Percentiles rank a stretch among this genome's conserved stretches.
These are phyloP conservation scores for Barbarea vulgaris DNA, from an alignment of 345 rosid genomes.

Conservation along the genomic window DNA sequence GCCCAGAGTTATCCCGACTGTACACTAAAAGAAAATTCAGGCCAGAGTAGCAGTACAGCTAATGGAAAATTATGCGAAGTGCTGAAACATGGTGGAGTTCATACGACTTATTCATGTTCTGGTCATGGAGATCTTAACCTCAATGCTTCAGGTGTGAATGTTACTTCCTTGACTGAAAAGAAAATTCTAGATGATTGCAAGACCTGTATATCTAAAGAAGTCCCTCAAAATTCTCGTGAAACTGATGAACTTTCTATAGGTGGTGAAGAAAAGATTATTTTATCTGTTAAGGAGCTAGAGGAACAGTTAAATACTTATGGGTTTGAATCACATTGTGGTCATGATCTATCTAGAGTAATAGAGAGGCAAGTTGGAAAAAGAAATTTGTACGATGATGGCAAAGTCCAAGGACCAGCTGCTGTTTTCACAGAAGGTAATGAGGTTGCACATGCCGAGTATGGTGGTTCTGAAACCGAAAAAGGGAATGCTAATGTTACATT, in stretches of 20 bases:
- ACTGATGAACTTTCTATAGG: slow-evolving; percentile 48
- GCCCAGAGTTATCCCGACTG: slow-evolving; percentile 23
- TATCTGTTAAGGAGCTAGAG: slow-evolving; percentile 53
- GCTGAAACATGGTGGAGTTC: slow-evolving; percentile 12
- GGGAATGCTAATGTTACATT: slow-evolving; percentile 31
- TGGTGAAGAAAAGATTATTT: slow-evolving; percentile 62
- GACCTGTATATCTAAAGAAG: slow-evolving; percentile 33
- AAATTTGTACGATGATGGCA: slow-evolving; percentile 55
- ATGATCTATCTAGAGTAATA: slow-evolving; percentile 40
- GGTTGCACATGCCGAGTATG: slow-evolving; percentile 14
- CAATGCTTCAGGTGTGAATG: slow-evolving; percentile 37
- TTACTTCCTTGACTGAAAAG: slow-evolving; percentile 38
- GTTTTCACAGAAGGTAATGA: slow-evolving; percentile 38
- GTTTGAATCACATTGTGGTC: slow-evolving; percentile 52
- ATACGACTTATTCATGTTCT: slow-evolving; percentile 11
- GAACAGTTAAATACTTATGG: slow-evolving; percentile 52
- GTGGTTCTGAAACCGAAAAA: slow-evolving; percentile 40
- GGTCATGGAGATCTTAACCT: slow-evolving; percentile 37
- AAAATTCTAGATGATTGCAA: slow-evolving; percentile 36
- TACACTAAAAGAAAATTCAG: slow-evolving; percentile 18
- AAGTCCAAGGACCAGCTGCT: slow-evolving; percentile 53
- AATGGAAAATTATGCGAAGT: slow-evolving; percentile 1
- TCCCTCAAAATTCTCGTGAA: slow-evolving; percentile 38
- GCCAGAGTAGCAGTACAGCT: slow-evolving; percentile 18
- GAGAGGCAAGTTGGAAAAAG: slow-evolving; percentile 49